These are phyloP conservation scores for Kodamaea fukazawae DNA, from an alignment of 805 yeast species.

Conservation along the genomic window DNA sequence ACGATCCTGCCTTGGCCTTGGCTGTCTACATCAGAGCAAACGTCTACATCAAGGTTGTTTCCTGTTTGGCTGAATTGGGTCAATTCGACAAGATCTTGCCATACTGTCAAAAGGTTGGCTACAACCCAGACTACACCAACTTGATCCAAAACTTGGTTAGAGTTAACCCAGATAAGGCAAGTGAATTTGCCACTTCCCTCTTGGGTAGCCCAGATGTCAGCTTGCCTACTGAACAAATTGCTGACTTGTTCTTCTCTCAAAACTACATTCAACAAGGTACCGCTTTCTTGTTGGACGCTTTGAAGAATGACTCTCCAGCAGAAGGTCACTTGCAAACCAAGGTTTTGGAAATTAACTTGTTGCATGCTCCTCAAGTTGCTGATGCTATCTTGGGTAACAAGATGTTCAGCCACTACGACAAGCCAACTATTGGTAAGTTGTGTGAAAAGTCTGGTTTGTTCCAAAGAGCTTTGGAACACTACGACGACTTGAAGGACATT, in stretches of 20 bases:
- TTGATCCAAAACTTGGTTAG: slow-evolving; percentile 88
- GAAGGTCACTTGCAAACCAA: slow-evolving; percentile 96
- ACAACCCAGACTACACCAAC: slow-evolving; percentile 85
- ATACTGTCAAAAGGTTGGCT: slow-evolving; percentile 84
- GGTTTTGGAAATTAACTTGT: slow-evolving; percentile 83
- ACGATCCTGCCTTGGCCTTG: slow-evolving; percentile 78
- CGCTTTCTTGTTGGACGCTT: slow-evolving; percentile 91
- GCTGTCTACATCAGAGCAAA: slow-evolving; percentile 87
- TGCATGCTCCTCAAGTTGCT: slow-evolving; percentile 99
- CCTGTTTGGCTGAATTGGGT: slow-evolving; percentile 89
- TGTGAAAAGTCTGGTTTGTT: slow-evolving; percentile 95
- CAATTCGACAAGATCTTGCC: slow-evolving; percentile 96
- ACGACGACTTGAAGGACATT: slow-evolving; percentile 90
- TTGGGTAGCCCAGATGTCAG: slow-evolving; percentile 56
- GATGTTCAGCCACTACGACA: slow-evolving; percentile 94
- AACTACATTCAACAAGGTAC: slow-evolving; percentile 97
- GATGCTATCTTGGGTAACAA: slow-evolving; percentile 96
- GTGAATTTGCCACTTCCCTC: slow-evolving; percentile 91
- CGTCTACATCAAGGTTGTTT: slow-evolving; percentile 83
- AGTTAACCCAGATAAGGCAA: slow-evolving; percentile 95
- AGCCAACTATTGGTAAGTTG: slow-evolving; percentile 85
- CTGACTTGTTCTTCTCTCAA: slow-evolving; percentile 93
- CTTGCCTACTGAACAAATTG: slow-evolving; percentile 79
- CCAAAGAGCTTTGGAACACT: slow-evolving; percentile 95
- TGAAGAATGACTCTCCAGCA: slow-evolving; percentile 88